Evolutionary conservation across 192 early-diverging fungal genomes (phyloP).

Genomic region (Linnemannia schmuckeri): DNA sequence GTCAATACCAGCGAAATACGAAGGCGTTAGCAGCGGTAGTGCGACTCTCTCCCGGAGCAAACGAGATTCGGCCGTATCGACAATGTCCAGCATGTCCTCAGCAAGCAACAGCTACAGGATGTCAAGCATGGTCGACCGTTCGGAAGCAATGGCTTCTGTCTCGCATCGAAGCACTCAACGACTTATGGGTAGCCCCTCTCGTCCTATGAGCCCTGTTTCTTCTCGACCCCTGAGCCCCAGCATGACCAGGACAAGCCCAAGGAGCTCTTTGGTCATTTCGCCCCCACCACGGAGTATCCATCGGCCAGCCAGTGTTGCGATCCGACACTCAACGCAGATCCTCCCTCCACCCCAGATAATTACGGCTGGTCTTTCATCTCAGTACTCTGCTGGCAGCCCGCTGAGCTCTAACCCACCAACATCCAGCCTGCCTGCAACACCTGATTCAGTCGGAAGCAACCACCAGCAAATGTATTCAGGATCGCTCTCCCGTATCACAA

Average conservation of each 20-base stretch:
- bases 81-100: slow-evolving; percentile 14
- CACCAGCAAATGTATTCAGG: neutral
- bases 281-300: slow-evolving; percentile 47
- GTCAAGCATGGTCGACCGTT: slow-evolving; percentile 12
- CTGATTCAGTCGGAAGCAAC: neutral
- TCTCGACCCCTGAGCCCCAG: slow-evolving; percentile 40
- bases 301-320: slow-evolving; percentile 37
- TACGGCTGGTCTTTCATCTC: slow-evolving; percentile 20
- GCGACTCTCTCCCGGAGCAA: slow-evolving; percentile 42
- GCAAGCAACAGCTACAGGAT: neutral
- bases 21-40: neutral
- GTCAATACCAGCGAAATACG: slow-evolving; percentile 37
- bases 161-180: slow-evolving; percentile 16
- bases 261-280: slow-evolving; percentile 43
- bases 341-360: slow-evolving; percentile 33
- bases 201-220: slow-evolving; percentile 35
- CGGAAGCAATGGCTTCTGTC: neutral
- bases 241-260: slow-evolving; percentile 33
- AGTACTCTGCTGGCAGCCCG: neutral
- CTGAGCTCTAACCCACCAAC: slow-evolving; percentile 22
- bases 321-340: slow-evolving; percentile 52
- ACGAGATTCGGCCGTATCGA: slow-evolving; percentile 40
- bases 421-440: slow-evolving; percentile 28
- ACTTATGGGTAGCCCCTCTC: neutral
- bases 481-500: slow-evolving; percentile 35